Evolutionary conservation across 2,329 filamentous ascomycete species (phyloP).

Genomic region (Monascus ruber): DNA sequence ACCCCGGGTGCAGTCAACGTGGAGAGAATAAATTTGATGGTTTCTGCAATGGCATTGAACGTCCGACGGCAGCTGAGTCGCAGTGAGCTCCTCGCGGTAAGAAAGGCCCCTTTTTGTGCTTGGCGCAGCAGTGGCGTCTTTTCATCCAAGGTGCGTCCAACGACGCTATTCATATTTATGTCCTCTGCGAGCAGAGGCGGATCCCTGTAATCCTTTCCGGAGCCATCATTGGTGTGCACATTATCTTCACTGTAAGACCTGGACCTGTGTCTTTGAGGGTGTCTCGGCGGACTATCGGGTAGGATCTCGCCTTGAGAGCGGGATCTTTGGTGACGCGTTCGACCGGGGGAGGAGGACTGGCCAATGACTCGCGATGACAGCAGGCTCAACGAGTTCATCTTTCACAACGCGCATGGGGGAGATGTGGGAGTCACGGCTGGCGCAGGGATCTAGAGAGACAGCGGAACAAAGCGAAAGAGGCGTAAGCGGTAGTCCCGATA

Average conservation of each 20-base stretch:
- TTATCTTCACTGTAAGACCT: slow-evolving; percentile 33
- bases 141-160: slow-evolving; percentile 42
- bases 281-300: slow-evolving; percentile 18
- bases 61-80: slow-evolving; percentile 56
- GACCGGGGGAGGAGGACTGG: slow-evolving; percentile 40
- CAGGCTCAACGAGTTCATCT: slow-evolving; percentile 96
- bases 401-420: slow-evolving; percentile 40
- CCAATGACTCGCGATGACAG: slow-evolving; percentile 72
- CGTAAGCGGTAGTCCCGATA: not conserved
- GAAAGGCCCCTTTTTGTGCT: slow-evolving; percentile 23
- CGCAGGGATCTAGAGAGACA: slow-evolving; percentile 21
- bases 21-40: slow-evolving; percentile 66
- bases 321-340: slow-evolving; percentile 42
- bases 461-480: slow-evolving; percentile 4
- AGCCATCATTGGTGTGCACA: slow-evolving; percentile 19
- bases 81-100: slow-evolving; percentile 27
- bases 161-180: slow-evolving; percentile 27
- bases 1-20: slow-evolving; percentile 69
- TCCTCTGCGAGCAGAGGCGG: slow-evolving; percentile 12
- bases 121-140: slow-evolving; percentile 54
- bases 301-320: slow-evolving; percentile 40
- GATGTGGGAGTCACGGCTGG: slow-evolving; percentile 20
- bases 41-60: slow-evolving; percentile 59
- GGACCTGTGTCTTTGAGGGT: slow-evolving; percentile 21
- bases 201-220: slow-evolving; percentile 18